Conservation (phyloP, 345 rosid genomes). For the Arabidopsis suecica region DNA sequence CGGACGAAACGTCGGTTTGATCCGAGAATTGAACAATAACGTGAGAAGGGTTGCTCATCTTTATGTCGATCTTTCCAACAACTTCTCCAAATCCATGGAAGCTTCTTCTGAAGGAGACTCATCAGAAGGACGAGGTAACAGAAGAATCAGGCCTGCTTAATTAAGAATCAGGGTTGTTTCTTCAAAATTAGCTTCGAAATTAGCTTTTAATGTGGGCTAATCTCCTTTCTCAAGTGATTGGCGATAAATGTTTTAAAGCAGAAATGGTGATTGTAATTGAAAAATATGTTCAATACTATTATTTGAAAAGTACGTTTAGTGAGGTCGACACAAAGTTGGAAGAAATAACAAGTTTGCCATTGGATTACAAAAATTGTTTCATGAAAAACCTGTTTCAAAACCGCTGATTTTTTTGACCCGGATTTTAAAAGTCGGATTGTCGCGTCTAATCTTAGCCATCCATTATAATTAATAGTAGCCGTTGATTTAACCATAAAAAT, state of each 20-base stretch:
- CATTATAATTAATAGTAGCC: too few relatives aligned
- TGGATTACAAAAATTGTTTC: too few relatives aligned
- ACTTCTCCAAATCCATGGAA: constrained; percentile 66
- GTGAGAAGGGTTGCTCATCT: constrained; percentile 75
- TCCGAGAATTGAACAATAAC: constrained; percentile 82
- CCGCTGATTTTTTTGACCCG: too few relatives aligned
- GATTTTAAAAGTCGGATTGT: too few relatives aligned
- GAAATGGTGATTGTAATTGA: too few relatives aligned
- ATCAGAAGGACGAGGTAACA: constrained; percentile 48
- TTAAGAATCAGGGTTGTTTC: constrained; percentile 1
- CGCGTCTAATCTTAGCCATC: too few relatives aligned
- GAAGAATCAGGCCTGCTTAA: constrained; percentile 62
- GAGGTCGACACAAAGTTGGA: too few relatives aligned
- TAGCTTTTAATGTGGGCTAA: background rate
- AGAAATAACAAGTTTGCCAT: too few relatives aligned
- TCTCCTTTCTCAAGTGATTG: background rate
- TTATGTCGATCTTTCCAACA: constrained; percentile 70
- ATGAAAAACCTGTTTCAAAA: too few relatives aligned
- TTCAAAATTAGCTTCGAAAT: background rate
- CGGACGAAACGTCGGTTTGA: constrained; percentile 71
- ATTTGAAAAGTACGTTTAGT: too few relatives aligned
- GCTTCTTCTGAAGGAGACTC: constrained; percentile 74
- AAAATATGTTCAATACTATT: too few relatives aligned
- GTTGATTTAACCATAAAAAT: too few relatives aligned
- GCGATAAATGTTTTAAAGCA: background rate